Evolutionary conservation across 2,329 filamentous ascomycete genomes (phyloP).

Genomic region (Neurospora sp.): DNA sequence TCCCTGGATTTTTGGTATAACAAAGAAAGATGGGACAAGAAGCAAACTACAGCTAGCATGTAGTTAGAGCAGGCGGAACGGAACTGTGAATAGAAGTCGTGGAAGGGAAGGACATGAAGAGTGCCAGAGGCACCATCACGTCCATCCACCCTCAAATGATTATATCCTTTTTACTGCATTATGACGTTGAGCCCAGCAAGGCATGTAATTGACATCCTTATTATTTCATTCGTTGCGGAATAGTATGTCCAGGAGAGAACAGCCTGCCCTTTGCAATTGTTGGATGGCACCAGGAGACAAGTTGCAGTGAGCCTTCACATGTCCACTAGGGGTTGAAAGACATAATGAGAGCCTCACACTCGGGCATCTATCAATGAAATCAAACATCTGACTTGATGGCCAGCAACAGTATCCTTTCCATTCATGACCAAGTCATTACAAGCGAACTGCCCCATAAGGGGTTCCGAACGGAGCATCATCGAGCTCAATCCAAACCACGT

Average conservation of each 20-base stretch:
- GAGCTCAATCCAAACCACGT: not conserved
- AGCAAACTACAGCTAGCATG: not conserved
- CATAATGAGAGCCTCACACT: not conserved
- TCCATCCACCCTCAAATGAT: not conserved
- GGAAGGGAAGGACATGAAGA: not conserved
- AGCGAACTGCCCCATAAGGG: not conserved
- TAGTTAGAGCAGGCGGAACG: not conserved
- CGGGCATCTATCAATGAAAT: not conserved
- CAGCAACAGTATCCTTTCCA: not conserved
- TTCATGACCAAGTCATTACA: not conserved
- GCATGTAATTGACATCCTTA: not conserved
- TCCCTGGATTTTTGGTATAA: not conserved
- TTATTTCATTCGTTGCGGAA: not conserved
- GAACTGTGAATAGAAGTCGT: slow-evolving; percentile 1
- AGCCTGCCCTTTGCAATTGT: not conserved
- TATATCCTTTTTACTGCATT: not conserved
- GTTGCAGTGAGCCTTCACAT: not conserved
- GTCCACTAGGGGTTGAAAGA: not conserved
- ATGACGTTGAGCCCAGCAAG: not conserved
- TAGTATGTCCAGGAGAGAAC: not conserved
- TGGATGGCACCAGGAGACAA: not conserved
- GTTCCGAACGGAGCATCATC: not conserved
- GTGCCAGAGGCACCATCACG: not conserved
- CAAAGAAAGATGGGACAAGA: not conserved
- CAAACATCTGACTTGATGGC: not conserved